Percentiles rank a stretch among this genome's conserved stretches.
These are phyloP conservation scores for Penicillium canescens DNA, from an alignment of 495 filamentous ascomycete genomes.

Conservation along the genomic window DNA sequence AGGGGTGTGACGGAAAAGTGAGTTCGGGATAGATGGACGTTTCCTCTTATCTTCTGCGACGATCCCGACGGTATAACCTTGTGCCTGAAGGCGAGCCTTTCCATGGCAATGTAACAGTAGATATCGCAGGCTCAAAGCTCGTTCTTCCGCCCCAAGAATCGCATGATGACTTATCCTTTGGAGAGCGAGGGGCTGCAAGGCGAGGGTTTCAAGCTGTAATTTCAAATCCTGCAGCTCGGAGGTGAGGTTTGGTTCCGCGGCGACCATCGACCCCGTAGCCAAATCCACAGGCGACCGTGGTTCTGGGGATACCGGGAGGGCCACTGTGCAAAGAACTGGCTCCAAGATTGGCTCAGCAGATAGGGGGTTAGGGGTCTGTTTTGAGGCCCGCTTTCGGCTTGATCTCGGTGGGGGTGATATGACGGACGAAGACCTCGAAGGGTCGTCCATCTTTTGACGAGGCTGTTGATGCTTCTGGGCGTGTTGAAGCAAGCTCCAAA, in stretches of 20 bases:
- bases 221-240: too few species aligned
- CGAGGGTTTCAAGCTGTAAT: too few species aligned
- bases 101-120: not conserved
- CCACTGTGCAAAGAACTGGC: too few species aligned
- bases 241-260: too few species aligned
- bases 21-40: slow-evolving; percentile 1
- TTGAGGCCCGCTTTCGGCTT: not conserved
- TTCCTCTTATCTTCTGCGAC: not conserved
- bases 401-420: not conserved
- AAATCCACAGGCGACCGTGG: not conserved
- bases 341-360: not conserved
- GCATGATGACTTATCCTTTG: not conserved
- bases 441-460: not conserved
- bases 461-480: slow-evolving; percentile 1
- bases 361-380: not conserved
- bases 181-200: too few species aligned
- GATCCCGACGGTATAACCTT: not conserved
- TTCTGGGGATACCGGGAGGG: not conserved
- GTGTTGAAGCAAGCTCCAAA: not conserved
- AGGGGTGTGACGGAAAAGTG: not conserved
- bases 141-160: not conserved
- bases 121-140: not conserved
- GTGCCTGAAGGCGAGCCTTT: not conserved
- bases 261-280: too few species aligned
- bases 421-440: not conserved